Percentiles rank a stretch among this genome's conserved stretches.
phyloP scores from a whole-genome alignment of 116 monocot genomes.

The Trichopus zeylanicus region DNA sequence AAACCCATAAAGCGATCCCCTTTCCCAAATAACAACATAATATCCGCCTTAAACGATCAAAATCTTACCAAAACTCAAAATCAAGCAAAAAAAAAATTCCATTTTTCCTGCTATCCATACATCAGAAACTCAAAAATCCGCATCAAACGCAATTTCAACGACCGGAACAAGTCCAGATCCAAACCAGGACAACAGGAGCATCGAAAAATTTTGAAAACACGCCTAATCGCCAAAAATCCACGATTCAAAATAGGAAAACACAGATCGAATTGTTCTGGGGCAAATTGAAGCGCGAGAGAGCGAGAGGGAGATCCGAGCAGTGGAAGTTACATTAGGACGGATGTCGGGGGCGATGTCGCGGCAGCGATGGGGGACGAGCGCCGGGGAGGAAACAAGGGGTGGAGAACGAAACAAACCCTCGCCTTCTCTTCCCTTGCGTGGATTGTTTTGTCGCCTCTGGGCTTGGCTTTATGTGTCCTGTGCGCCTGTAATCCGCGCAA shows the following conservation, averaged over 20 bases:
- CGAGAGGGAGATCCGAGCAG: background rate
- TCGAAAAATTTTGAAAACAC: background rate
- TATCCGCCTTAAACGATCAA: background rate
- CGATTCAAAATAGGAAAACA: background rate
- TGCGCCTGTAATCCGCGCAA: background rate
- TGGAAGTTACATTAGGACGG: slow-evolving; percentile 11
- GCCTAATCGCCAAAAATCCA: background rate
- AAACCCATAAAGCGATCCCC: background rate
- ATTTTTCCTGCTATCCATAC: too few relatives aligned
- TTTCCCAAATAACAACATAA: background rate
- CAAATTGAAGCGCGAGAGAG: background rate
- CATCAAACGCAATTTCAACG: background rate
- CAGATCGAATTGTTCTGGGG: background rate
- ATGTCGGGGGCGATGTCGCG: background rate
- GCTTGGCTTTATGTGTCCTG: slow-evolving; percentile 4
- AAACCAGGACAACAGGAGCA: background rate
- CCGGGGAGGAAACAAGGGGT: slow-evolving; percentile 1
- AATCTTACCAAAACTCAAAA: background rate
- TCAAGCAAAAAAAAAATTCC: background rate
- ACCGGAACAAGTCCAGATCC: background rate
- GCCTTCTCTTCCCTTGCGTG: background rate
- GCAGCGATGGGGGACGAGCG: background rate
- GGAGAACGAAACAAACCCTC: slow-evolving; percentile 12
- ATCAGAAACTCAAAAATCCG: background rate
- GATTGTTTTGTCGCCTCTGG: background rate